A percentile compares a stretch with the other conserved stretches of the same genome.
Conservation (phyloP, 2,329 filamentous ascomycete genomes). For the Botrytis tulipae region DNA sequence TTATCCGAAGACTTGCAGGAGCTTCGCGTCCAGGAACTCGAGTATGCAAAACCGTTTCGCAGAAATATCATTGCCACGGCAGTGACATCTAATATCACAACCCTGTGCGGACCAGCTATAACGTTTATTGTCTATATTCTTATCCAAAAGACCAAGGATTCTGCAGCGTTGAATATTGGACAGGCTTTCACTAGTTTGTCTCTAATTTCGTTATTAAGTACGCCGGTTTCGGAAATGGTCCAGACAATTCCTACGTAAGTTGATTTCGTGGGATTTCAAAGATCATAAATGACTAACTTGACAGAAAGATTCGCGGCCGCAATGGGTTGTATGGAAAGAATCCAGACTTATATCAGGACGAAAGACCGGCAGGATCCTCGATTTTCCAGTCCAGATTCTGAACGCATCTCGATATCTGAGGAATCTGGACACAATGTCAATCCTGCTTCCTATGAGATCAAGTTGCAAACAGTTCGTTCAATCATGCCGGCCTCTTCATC, state of each 20-base stretch:
- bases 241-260: conserved; percentile 15
- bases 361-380: background rate
- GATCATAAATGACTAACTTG: background rate
- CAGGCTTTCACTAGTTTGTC: conserved; percentile 45
- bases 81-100: conserved; percentile 4
- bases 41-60: conserved; percentile 19
- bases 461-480: background rate
- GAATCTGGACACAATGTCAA: background rate
- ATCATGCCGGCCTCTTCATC: background rate
- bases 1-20: conserved; percentile 37
- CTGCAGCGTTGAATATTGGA: conserved; percentile 27
- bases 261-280: background rate
- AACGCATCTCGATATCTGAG: background rate
- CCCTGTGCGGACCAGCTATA: background rate
- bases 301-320: background rate
- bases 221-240: conserved; percentile 5
- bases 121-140: conserved; percentile 10
- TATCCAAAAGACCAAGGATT: background rate
- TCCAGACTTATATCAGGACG: conserved; percentile 7
- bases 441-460: background rate
- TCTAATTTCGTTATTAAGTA: conserved; percentile 40
- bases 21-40: conserved; percentile 21
- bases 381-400: background rate
- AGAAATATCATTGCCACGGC: conserved; percentile 11
- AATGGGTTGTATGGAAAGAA: conserved; percentile 13